Evolutionary conservation across 2,329 filamentous ascomycete genomes (phyloP).

Genomic region (Fusarium sp.): DNA sequence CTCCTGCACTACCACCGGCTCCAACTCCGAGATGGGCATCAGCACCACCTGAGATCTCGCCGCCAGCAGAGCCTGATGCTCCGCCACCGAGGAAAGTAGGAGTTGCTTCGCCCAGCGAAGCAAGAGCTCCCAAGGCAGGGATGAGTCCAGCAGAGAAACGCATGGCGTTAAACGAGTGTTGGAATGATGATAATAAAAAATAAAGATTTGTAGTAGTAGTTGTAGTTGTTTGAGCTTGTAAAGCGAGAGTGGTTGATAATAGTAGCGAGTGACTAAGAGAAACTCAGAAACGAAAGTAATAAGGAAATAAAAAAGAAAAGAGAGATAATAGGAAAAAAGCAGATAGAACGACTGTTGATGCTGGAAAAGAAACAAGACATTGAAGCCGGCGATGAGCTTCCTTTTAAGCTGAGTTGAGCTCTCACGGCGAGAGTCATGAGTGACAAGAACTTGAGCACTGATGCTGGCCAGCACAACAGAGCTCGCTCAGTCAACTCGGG

Average conservation of each 20-base stretch:
- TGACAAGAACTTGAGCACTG: background rate
- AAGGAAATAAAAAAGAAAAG: slow-evolving; percentile 7
- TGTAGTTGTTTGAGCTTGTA: background rate
- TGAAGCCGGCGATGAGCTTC: slow-evolving; percentile 11
- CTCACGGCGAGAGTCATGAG: background rate
- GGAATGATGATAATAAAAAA: background rate
- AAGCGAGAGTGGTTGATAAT: slow-evolving; percentile 6
- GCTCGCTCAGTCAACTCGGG: slow-evolving; percentile 16
- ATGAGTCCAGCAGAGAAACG: slow-evolving; percentile 29
- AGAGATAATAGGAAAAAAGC: slow-evolving; percentile 7
- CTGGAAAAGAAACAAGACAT: background rate
- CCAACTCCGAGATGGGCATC: slow-evolving; percentile 10
- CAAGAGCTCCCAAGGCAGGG: slow-evolving; percentile 32
- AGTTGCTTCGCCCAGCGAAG: slow-evolving; percentile 33
- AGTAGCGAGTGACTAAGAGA: slow-evolving; percentile 1
- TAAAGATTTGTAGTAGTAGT: background rate
- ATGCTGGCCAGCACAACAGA: background rate
- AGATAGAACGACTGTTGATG: slow-evolving; percentile 29
- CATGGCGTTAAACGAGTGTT: slow-evolving; percentile 26
- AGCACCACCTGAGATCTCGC: background rate
- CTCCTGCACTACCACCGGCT: background rate
- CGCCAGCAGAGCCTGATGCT: slow-evolving; percentile 8
- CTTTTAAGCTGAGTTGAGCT: slow-evolving; percentile 22
- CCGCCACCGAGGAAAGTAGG: slow-evolving; percentile 24
- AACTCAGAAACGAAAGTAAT: slow-evolving; percentile 14